phyloP scores from a whole-genome alignment of 140 eudicot species.

The Stevia rebaudiana region DNA sequence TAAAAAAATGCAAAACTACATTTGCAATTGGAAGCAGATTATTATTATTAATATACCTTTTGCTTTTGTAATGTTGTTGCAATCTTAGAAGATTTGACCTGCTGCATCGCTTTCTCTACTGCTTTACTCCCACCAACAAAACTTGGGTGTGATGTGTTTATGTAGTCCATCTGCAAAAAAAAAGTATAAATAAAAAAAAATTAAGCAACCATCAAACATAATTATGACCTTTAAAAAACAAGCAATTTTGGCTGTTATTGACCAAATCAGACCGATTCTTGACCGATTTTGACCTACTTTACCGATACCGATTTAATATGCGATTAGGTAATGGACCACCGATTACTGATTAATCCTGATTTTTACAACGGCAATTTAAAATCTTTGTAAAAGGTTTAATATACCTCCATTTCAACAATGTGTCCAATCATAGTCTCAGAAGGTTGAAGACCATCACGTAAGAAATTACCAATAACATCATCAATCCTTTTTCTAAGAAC shows the following conservation, averaged over 20 bases:
- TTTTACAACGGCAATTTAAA: too few species aligned
- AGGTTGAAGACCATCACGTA: constrained; percentile 93
- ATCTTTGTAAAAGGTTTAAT: too few species aligned
- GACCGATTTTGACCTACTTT: too few species aligned
- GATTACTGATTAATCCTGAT: too few species aligned
- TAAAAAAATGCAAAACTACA: background rate
- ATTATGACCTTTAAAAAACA: background rate
- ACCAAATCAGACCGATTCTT: too few species aligned
- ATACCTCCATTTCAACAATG: constrained; percentile 97
- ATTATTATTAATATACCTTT: constrained; percentile 42
- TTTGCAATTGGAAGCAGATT: background rate
- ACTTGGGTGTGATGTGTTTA: constrained; percentile 90
- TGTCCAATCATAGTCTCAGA: constrained; percentile 94
- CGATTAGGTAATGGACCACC: too few species aligned
- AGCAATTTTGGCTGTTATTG: background rate
- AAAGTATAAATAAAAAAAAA: too few species aligned
- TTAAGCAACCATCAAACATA: background rate
- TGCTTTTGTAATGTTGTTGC: constrained; percentile 48
- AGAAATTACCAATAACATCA: constrained; percentile 74
- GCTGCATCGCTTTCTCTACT: constrained; percentile 64
- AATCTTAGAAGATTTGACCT: constrained; percentile 47
- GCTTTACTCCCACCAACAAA: constrained; percentile 98
- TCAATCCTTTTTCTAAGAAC: constrained; percentile 85
- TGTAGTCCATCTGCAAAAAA: constrained; percentile 78
- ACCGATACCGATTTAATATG: too few species aligned